A percentile compares a stretch with the other conserved stretches of the same genome.
Conservation (phyloP, 306 rosid species). For the Quercus ilex region DNA sequence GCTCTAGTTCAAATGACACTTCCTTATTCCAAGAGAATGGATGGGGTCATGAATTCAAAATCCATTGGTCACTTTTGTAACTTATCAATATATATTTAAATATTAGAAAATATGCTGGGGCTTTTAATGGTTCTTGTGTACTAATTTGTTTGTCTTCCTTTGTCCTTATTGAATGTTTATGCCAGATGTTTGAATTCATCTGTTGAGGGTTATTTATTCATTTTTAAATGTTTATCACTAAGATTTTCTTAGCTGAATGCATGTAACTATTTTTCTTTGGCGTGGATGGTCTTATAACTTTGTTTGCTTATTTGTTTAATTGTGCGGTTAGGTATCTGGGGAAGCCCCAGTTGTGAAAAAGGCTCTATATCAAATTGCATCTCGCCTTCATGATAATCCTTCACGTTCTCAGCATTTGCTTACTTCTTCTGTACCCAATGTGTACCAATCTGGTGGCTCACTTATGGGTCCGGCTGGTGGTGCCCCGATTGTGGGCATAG, state of each 20-base stretch:
- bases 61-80: no score
- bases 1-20: no score
- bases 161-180: background rate
- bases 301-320: slow-evolving; percentile 20
- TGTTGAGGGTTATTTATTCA: no score
- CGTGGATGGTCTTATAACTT: background rate
- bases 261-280: background rate
- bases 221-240: background rate
- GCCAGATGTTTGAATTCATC: background rate
- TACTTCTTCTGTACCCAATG: slow-evolving; percentile 54
- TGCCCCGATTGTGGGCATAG: slow-evolving; percentile 77
- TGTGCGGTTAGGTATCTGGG: slow-evolving; percentile 70
- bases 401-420: slow-evolving; percentile 93
- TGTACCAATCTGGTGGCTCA: slow-evolving; percentile 59
- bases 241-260: background rate
- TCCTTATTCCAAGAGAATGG: no score
- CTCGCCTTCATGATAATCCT: slow-evolving; percentile 89
- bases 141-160: background rate
- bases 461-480: slow-evolving; percentile 70
- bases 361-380: slow-evolving; percentile 77
- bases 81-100: no score
- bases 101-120: background rate
- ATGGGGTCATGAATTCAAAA: no score
- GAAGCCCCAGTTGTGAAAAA: slow-evolving; percentile 74
- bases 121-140: background rate